A percentile compares a stretch with the other conserved stretches of the same genome.
phyloP scores from a whole-genome alignment of 768 basidiomycete species.

The Russula vinacea region DNA sequence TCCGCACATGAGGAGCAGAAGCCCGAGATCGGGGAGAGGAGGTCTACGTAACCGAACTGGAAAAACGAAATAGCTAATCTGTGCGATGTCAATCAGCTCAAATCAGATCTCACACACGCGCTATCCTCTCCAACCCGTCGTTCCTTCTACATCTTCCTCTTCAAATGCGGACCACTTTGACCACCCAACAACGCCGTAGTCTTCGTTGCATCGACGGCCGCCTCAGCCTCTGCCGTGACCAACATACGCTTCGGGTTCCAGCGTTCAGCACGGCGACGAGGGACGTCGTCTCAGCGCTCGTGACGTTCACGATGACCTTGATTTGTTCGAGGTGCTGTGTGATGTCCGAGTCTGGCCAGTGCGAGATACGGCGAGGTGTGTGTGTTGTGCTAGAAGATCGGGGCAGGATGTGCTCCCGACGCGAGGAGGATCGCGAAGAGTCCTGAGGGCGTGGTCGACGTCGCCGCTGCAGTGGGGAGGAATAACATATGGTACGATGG shows the following conservation, averaged over 20 bases:
- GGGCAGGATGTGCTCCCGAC: constrained; percentile 18
- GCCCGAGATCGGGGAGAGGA: background rate
- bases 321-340: constrained; percentile 16
- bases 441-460: constrained; percentile 15
- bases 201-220: constrained; percentile 4
- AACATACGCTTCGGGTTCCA: constrained; percentile 6
- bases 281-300: constrained; percentile 11
- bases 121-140: background rate
- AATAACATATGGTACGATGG: background rate
- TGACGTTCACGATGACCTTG: constrained; percentile 27
- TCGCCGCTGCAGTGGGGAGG: constrained; percentile 2
- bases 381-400: constrained; percentile 19
- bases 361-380: constrained; percentile 24
- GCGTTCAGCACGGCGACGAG: constrained; percentile 20
- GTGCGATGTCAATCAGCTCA: constrained; percentile 15
- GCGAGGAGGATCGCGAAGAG: constrained; percentile 9
- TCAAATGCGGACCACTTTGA: background rate
- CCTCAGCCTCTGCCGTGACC: background rate
- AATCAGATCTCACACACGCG: constrained; percentile 4
- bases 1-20: background rate
- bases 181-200: constrained; percentile 12
- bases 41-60: background rate
- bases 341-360: constrained; percentile 25
- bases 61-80: background rate
- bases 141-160: too few relatives aligned